Base-by-base conservation (phyloP, 352 stramenopile species). In the Pythium phragmitis region DNA sequence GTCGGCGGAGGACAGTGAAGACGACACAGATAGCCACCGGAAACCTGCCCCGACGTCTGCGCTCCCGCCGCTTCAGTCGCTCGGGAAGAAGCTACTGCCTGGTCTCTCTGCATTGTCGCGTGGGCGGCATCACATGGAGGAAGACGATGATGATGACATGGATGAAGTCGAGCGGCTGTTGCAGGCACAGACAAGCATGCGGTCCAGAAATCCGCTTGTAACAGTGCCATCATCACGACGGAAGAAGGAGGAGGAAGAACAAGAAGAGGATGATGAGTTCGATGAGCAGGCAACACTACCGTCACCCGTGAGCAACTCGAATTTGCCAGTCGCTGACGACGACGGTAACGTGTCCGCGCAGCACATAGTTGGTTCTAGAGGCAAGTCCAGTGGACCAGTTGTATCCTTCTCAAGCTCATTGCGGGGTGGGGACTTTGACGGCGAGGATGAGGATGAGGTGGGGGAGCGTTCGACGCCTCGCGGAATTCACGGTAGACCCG, bases 141-240 rank as follows among this genome's bases (percentile, higher is more conserved):
- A 68, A 28, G 64, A 71, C 5, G 34, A 39, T 14, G 34, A 39
- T 14, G 65, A 68, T 34, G 65, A 72, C 41, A 72, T 72, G 59
- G 65, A 72, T 41, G 65, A 72, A 41, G 60, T 72, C 2, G 66
- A 73, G 51, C 66, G 66, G 26, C 33, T 68, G 13, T 42, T 73
- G 19, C 50, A 69, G 3, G 60, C 54, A 28, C 52, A 72, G 19
- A 63, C 46, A 2, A 72, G 65, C 36, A 66, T 66, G 42, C 60
- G 64, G 14, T 21, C 34, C 3, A 39, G 34, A 13, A 9, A 39
- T 39, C 34, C 7, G 33, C 33, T 9, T 37, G 6, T 9, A 37
- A 2, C 33, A 9, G 6, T 9, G 5, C 33, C 33, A 9, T 37
- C 33, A 21, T 21, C 21, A 21, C 21, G 21, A 21, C 21, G 21